Conservation (phyloP, 805 yeast species). For the Pichia kluyveri region DNA sequence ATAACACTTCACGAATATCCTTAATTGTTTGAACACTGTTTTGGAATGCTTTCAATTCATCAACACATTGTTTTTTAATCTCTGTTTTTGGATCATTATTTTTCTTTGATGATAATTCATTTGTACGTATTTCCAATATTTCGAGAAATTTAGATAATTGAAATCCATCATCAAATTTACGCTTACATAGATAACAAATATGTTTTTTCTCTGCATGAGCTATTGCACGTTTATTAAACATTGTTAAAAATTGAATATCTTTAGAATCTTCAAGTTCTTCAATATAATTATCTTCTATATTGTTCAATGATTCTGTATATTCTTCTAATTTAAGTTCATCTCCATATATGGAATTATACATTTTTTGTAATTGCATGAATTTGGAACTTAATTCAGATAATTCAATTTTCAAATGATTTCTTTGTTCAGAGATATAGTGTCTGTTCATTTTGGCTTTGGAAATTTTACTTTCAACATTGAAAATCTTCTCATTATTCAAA, state of each 20-base stretch:
- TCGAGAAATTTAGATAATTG: conserved; percentile 17
- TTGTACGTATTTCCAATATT: conserved; percentile 16
- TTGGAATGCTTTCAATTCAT: neutral
- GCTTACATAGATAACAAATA: conserved; percentile 64
- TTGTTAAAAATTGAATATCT: conserved; percentile 57
- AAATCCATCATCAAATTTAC: conserved; percentile 43
- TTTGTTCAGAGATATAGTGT: neutral
- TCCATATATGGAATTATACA: conserved; percentile 22
- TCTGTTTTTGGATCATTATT: conserved; percentile 13
- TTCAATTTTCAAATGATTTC: neutral
- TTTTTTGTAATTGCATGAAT: conserved; percentile 1
- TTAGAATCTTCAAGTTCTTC: conserved; percentile 57
- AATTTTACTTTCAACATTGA: neutral
- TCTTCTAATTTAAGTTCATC: conserved; percentile 33
- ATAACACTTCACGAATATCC: conserved; percentile 23
- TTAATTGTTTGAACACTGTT: conserved; percentile 12
- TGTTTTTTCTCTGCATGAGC: conserved; percentile 47
- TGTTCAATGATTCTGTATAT: conserved; percentile 38
- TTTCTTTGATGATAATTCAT: conserved; percentile 12
- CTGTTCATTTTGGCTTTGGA: neutral
- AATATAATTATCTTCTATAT: conserved; percentile 55
- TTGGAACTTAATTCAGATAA: neutral
- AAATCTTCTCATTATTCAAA: neutral
- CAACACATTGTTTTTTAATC: conserved; percentile 22
- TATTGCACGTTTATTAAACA: conserved; percentile 63